Evolutionary conservation across 345 rosid genomes (phyloP), one percentile per base, ranked within the genome.

Genomic region (Hibiscus mutabilis): DNA sequence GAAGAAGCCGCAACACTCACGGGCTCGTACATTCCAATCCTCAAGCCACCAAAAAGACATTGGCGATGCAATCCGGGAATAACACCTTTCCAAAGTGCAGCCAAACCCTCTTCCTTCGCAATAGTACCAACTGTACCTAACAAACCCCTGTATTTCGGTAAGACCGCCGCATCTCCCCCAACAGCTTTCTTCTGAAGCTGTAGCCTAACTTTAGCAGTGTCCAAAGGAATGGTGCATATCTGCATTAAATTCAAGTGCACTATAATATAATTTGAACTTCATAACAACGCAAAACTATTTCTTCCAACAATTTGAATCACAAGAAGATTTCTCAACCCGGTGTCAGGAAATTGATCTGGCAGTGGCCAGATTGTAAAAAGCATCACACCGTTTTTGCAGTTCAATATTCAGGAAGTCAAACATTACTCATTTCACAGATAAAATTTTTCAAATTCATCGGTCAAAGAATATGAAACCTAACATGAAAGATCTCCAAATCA

Each of bases 131-230:
- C 97, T 1, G 99, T 92, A 69, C 99, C 98, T 76, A 92, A 81
- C 87, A 89, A 77, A 66, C 99, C 99, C 71, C 84, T 88, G 72
- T 96, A 96, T 70, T 90, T 96, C 3, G 97, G 91, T 14, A 86
- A 76, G 59, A 84, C 63, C 3, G 68, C n/a, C 12, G 68, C 82
- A 76, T 92, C 98, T 49, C 91, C 96, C 11, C 79, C 81, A 53
- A 79, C 73, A 40, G 85, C 84, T 74, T 83, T 86, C 80, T 90
- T 88, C 72, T 96, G 99, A 60, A 96, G 98, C 87, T 96, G 99
- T 72, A 96, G 99, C 85, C 99, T 89, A 52, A 96, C 99, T 82
- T 96, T 92, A 35, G 99, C 99, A 79, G 96, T 91, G 81, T 92
- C 98, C 84, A 96, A 75, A 15, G 99, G 99, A 82, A 96, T 92